Percentiles rank a stretch among this genome's conserved stretches.
Conservation (phyloP, 495 filamentous ascomycete species). For the Baudoinia panamericana region DNA sequence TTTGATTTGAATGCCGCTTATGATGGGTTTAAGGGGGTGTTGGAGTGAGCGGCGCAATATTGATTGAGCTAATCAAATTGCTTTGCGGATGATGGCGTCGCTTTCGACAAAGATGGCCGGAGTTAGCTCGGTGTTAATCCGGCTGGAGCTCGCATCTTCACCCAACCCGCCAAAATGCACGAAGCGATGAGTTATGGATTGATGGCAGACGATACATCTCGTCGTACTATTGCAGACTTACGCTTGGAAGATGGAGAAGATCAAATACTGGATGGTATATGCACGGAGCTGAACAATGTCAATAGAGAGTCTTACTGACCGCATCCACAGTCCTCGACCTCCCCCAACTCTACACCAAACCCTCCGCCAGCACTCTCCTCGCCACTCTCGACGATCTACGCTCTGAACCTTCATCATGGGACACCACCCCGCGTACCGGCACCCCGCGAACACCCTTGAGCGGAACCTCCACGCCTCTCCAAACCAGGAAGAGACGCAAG, state of each 20-base stretch:
- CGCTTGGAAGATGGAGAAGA: not conserved
- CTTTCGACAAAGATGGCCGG: no score
- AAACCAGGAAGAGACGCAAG: constrained; percentile 11
- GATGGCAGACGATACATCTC: constrained; percentile 1
- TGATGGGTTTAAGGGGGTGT: constrained; percentile 69
- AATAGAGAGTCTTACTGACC: constrained; percentile 2
- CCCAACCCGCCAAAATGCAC: not conserved
- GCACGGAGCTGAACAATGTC: not conserved
- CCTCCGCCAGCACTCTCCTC: constrained; percentile 28
- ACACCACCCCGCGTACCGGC: constrained; percentile 8
- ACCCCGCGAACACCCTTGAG: not conserved
- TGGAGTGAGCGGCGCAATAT: constrained; percentile 29
- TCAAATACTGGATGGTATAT: constrained; percentile 6
- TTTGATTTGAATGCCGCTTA: constrained; percentile 87
- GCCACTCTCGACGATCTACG: constrained; percentile 28
- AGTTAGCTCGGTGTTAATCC: constrained; percentile 2
- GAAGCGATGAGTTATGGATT: not conserved
- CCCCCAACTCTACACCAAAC: constrained; percentile 36
- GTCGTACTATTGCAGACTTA: not conserved
- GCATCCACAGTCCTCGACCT: constrained; percentile 34
- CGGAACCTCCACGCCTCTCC: constrained; percentile 1
- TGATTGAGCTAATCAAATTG: not conserved
- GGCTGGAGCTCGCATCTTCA: no score
- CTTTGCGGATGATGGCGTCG: no score
- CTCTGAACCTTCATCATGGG: constrained; percentile 34